A percentile compares a stretch with the other conserved stretches of the same genome.
Conservation (phyloP, 2,329 filamentous ascomycete genomes). For the Fragosphaeria purpurea region DNA sequence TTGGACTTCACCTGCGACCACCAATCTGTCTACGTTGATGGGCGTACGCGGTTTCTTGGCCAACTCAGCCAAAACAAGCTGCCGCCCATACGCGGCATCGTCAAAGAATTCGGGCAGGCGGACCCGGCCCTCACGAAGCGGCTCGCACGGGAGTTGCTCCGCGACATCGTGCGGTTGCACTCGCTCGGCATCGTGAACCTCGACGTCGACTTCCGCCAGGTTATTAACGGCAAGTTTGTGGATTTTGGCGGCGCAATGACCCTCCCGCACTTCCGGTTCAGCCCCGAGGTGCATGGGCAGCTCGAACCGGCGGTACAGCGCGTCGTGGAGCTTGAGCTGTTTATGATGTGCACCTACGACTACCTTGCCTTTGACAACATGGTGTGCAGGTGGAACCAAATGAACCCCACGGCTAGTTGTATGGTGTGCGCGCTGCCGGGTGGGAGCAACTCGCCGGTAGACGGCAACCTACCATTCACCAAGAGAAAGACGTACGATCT, state of each 20-base stretch:
- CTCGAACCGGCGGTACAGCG: background rate
- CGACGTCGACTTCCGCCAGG: conserved; percentile 11
- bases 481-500: too few relatives aligned
- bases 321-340: conserved; percentile 10
- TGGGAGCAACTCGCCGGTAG: too few relatives aligned
- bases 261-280: conserved; percentile 13
- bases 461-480: too few relatives aligned
- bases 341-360: conserved; percentile 5
- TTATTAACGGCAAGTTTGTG: conserved; percentile 14
- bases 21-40: background rate
- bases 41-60: conserved; percentile 8
- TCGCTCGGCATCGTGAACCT: conserved; percentile 12
- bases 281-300: background rate
- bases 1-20: background rate
- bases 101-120: conserved; percentile 14
- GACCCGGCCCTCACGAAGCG: background rate
- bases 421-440: too few relatives aligned
- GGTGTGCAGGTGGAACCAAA: background rate
- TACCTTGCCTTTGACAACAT: conserved; percentile 10
- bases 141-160: conserved; percentile 4
- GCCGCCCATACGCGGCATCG: conserved; percentile 15
- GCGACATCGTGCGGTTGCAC: conserved; percentile 8
- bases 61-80: conserved; percentile 6
- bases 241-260: conserved; percentile 19
- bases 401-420: too few relatives aligned